Base-by-base conservation (phyloP, 352 stramenopile species). In the Phytophthora ramorum region DNA sequence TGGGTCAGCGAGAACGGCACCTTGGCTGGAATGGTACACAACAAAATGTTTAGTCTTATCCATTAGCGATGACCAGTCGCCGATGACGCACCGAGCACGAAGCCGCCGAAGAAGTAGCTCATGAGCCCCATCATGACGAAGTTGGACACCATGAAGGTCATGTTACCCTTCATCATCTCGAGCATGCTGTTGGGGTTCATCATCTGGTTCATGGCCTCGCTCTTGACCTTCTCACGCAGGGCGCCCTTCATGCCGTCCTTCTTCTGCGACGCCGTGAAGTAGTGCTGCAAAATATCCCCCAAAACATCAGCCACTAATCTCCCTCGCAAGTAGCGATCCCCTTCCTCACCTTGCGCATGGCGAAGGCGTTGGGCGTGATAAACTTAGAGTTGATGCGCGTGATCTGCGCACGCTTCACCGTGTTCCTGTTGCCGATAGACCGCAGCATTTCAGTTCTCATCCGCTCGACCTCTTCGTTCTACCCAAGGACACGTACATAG, bases 91-190 rank as follows among this genome's bases (percentile, higher is more conserved):
- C 87, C 85, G 12, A 99, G 79, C 66, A 99, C 97, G 63, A 99
- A 99, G 51, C 98, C 98, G 56, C 87, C 86, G 65, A 99, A 99
- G 73, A 99, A 99, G 79, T 99, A 98, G 71, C 90, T 97, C 77
- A 99, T 98, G 58, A 98, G 96, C 26, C 97, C 95, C 97, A 99
- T 99, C 97, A 99, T 99, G 69, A 99, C 95, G 80, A 99, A 99
- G 79, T 99, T 99, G 69, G 98, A 98, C 17, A 98, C 91, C 93
- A 99, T 98, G 62, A 98, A 99, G 13, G 93, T 97, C 91, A 99
- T 98, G 74, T 99, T 98, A 61, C 97, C 96, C 82, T 99, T 99
- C 93, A 99, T 98, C 85, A 97, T 97, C 71, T 98, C 96, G 62
- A 99, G 95, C 96, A 99, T 99, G 50, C 84, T 91, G 70, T 97